A percentile compares a stretch with the other conserved stretches of the same genome.
phyloP scores from a whole-genome alignment of 345 rosid species.

The Euphorbia peplus region DNA sequence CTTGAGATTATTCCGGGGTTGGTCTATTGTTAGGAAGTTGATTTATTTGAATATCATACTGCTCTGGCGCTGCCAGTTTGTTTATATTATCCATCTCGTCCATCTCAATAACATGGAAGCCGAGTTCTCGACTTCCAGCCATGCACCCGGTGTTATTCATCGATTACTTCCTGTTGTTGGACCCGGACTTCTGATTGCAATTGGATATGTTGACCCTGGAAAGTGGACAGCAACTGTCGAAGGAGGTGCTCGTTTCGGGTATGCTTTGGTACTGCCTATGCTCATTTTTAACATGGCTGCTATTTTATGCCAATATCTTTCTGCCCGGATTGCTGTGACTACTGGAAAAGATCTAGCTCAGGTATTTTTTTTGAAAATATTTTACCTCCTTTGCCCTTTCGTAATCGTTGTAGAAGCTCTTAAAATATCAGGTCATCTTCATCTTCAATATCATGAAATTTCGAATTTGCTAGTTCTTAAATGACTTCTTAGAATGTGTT shows the following conservation, averaged over 20 bases:
- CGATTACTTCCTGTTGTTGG: conserved; percentile 60
- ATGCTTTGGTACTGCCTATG: conserved; percentile 60
- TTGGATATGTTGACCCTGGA: conserved; percentile 91
- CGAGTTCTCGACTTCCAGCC: conserved; percentile 38
- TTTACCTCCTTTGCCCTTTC: background rate
- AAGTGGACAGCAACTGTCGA: conserved; percentile 92
- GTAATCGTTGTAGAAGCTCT: background rate
- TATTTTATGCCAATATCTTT: conserved; percentile 81
- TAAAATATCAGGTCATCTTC: background rate
- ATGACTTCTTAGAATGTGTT: background rate
- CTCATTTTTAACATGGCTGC: conserved; percentile 75
- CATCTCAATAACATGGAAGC: conserved; percentile 55
- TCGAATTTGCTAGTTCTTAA: too few species aligned
- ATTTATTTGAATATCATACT: conserved; percentile 15
- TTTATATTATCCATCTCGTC: conserved; percentile 3
- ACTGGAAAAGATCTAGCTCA: conserved; percentile 86
- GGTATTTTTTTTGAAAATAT: conserved; percentile 37
- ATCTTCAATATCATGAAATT: background rate
- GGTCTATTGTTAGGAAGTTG: conserved; percentile 23
- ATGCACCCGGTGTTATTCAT: conserved; percentile 38
- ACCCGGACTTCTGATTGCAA: conserved; percentile 71
- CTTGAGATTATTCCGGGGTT: conserved; percentile 24
- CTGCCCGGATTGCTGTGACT: conserved; percentile 67
- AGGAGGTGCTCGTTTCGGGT: conserved; percentile 88
- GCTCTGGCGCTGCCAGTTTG: conserved; percentile 10